These are phyloP conservation scores for Colletotrichum somersetense DNA, from an alignment of 2,329 filamentous ascomycete species.

Conservation along the genomic window DNA sequence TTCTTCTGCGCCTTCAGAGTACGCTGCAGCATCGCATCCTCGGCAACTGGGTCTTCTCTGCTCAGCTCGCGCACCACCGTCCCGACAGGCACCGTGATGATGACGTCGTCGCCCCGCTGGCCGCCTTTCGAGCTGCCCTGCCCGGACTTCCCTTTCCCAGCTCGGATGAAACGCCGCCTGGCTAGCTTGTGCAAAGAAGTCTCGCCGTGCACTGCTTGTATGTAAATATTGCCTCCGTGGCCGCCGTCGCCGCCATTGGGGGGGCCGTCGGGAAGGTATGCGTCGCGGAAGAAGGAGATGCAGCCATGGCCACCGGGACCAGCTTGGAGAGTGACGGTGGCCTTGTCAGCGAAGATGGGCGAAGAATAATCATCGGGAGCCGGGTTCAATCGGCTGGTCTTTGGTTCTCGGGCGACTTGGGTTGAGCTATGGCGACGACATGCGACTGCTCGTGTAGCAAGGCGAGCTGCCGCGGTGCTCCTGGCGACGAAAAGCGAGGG, in stretches of 20 bases:
- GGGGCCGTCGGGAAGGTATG: constrained; percentile 88
- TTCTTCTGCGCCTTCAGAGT: constrained; percentile 34
- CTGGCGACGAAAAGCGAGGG: constrained; percentile 57
- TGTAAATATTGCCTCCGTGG: constrained; percentile 90
- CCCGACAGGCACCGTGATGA: constrained; percentile 92
- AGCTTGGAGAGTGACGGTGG: constrained; percentile 80
- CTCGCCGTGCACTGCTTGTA: constrained; percentile 91
- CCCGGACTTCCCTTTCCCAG: constrained; percentile 81
- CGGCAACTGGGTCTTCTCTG: constrained; percentile 80
- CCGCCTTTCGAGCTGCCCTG: constrained; percentile 81
- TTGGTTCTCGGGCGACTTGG: constrained; percentile 38
- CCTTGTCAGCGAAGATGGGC: constrained; percentile 89
- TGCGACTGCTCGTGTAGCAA: constrained; percentile 44
- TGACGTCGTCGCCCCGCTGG: constrained; percentile 84
- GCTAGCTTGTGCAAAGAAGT: constrained; percentile 94
- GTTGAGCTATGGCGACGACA: constrained; percentile 41
- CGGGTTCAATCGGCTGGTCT: constrained; percentile 78
- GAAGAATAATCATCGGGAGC: constrained; percentile 85
- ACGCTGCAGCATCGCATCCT: constrained; percentile 62
- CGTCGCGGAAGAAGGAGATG: constrained; percentile 93
- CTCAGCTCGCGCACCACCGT: constrained; percentile 89
- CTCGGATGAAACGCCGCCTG: constrained; percentile 79
- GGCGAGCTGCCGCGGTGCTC: constrained; percentile 45
- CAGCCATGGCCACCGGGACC: constrained; percentile 91
- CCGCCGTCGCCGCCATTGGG: constrained; percentile 96